Evolutionary conservation across 202 grass and related monocot genomes (phyloP).

Genomic region (Alloteropsis angusta): DNA sequence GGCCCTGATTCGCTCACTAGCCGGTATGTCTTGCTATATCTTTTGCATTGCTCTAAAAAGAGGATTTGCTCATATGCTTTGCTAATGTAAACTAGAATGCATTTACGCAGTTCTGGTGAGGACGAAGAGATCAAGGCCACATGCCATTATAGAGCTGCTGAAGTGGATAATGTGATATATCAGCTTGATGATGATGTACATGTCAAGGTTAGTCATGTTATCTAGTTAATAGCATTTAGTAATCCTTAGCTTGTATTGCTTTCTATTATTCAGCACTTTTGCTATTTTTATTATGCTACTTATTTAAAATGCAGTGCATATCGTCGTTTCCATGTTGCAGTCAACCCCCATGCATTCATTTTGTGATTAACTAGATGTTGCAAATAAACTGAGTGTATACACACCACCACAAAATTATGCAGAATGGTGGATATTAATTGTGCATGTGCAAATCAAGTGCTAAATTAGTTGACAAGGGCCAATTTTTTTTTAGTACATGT

Average conservation of each 20-base stretch:
- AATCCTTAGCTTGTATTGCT: neutral
- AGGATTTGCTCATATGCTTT: neutral
- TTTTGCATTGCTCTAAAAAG: neutral
- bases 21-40: neutral
- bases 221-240: neutral
- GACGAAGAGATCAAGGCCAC: slow-evolving; percentile 17
- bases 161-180: slow-evolving; percentile 29
- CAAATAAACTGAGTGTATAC: neutral
- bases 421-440: neutral
- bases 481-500: neutral
- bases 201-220: slow-evolving; percentile 35
- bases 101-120: neutral
- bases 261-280: slow-evolving; percentile 8
- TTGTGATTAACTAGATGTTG: neutral
- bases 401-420: neutral
- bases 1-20: neutral
- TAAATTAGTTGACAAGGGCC: neutral
- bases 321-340: neutral
- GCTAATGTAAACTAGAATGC: neutral
- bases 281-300: neutral
- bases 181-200: slow-evolving; percentile 43
- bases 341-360: neutral
- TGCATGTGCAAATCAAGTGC: neutral
- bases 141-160: slow-evolving; percentile 28
- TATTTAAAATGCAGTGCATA: neutral